These are phyloP conservation scores for Sarocladium brachiariae DNA, from an alignment of 2,329 filamentous ascomycete genomes.

Conservation along the genomic window DNA sequence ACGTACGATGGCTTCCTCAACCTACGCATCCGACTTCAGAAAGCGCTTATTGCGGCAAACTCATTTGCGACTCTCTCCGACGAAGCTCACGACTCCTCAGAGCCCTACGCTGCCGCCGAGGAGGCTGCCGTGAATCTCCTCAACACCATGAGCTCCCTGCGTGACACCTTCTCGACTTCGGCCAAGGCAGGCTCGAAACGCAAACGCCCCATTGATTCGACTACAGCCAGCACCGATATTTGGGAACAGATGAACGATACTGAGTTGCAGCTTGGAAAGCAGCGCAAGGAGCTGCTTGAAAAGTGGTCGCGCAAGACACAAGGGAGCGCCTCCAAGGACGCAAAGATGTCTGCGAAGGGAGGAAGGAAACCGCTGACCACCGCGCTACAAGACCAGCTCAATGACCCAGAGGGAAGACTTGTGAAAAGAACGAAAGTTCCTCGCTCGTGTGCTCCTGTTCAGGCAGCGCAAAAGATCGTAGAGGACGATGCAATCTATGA, in stretches of 20 bases:
- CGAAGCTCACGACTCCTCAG: conserved; percentile 27
- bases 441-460: conserved; percentile 68
- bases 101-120: conserved; percentile 70
- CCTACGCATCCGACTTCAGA: conserved; percentile 86
- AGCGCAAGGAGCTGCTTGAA: conserved; percentile 68
- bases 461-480: conserved; percentile 49
- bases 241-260: conserved; percentile 65
- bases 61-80: conserved; percentile 50
- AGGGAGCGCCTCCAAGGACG: conserved; percentile 20
- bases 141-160: conserved; percentile 69
- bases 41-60: conserved; percentile 77
- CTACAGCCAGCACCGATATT: conserved; percentile 57
- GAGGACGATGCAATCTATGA: conserved; percentile 70
- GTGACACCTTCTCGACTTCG: conserved; percentile 49
- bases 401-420: conserved; percentile 55
- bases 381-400: conserved; percentile 62
- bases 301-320: conserved; percentile 77
- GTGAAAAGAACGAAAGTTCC: conserved; percentile 63
- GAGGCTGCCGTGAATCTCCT: conserved; percentile 78
- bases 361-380: conserved; percentile 44
- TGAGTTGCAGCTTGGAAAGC: conserved; percentile 51
- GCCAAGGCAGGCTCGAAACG: conserved; percentile 53
- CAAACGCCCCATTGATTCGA: conserved; percentile 45
- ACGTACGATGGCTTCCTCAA: conserved; percentile 86
- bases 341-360: background rate